phyloP scores from a whole-genome alignment of 2,329 filamentous ascomycete genomes.

The Stromatinia cepivora region DNA sequence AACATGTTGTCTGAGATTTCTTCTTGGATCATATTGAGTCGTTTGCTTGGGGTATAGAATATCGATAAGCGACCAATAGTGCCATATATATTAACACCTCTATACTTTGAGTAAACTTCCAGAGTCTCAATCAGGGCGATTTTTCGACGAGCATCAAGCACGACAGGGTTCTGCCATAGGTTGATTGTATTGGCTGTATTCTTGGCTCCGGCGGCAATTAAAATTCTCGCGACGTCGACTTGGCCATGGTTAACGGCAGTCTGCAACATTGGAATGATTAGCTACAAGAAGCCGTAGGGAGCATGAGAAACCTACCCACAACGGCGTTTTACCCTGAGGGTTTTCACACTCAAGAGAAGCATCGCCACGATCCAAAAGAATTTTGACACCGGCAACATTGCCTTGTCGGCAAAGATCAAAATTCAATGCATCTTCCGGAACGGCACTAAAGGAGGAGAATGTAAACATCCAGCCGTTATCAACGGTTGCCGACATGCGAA shows the following conservation, averaged over 20 bases:
- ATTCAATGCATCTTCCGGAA: slow-evolving; percentile 5
- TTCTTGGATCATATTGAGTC: background rate
- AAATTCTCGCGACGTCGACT: slow-evolving; percentile 1
- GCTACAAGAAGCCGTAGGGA: background rate
- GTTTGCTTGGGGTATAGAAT: background rate
- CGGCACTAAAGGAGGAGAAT: background rate
- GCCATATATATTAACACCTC: background rate
- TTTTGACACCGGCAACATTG: slow-evolving; percentile 17
- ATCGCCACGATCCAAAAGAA: slow-evolving; percentile 10
- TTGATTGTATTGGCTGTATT: background rate
- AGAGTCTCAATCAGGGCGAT: background rate
- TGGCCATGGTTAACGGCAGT: background rate
- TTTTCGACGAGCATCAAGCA: background rate
- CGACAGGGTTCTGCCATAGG: background rate
- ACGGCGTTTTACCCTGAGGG: background rate
- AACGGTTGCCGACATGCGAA: background rate
- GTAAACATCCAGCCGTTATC: slow-evolving; percentile 7
- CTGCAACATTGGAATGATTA: background rate
- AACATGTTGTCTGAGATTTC: background rate
- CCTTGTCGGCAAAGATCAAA: slow-evolving; percentile 15
- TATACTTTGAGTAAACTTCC: background rate
- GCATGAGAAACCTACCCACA: background rate
- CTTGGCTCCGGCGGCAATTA: background rate
- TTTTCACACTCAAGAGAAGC: slow-evolving; percentile 1
- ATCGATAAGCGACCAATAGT: background rate